phyloP scores from a whole-genome alignment of 2,329 filamentous ascomycete species.

The Penicillium sp. region DNA sequence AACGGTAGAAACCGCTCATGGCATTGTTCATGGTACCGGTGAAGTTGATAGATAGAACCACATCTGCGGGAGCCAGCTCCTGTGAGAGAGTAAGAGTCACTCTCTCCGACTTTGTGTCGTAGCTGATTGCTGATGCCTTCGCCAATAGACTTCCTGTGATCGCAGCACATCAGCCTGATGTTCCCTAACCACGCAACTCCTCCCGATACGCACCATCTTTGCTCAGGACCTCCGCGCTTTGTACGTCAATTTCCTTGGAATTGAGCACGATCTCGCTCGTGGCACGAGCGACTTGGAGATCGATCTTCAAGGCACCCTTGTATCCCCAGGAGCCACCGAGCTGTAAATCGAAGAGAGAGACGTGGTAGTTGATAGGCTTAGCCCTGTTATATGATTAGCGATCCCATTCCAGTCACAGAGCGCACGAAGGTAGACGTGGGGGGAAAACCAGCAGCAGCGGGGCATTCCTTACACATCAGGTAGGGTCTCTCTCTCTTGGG shows the following conservation, averaged over 20 bases:
- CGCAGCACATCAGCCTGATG: not conserved
- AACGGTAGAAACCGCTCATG: slow-evolving; percentile 92
- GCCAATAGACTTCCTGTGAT: slow-evolving; percentile 29
- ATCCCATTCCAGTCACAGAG: not conserved
- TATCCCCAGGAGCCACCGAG: slow-evolving; percentile 73
- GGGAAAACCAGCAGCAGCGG: not conserved
- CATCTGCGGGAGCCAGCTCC: slow-evolving; percentile 67
- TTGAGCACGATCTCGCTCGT: slow-evolving; percentile 83
- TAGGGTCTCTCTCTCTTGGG: slow-evolving; percentile 48
- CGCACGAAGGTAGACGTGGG: not conserved
- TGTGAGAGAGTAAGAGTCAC: slow-evolving; percentile 75
- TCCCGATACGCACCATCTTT: slow-evolving; percentile 34
- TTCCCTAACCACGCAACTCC: not conserved
- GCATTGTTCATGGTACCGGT: slow-evolving; percentile 82
- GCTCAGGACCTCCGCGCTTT: slow-evolving; percentile 52
- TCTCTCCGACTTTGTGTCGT: slow-evolving; percentile 82
- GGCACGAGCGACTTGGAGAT: slow-evolving; percentile 69
- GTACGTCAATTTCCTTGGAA: slow-evolving; percentile 77
- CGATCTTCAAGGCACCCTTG: slow-evolving; percentile 81
- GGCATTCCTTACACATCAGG: slow-evolving; percentile 44
- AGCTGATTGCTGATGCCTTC: slow-evolving; percentile 68
- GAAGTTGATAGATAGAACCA: slow-evolving; percentile 73
- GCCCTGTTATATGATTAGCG: slow-evolving; percentile 52
- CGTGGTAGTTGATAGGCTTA: slow-evolving; percentile 81
- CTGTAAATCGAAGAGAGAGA: slow-evolving; percentile 80